Evolutionary conservation across 257 asterid genomes (phyloP), one percentile per base, ranked within the genome.

Genomic region (Solanum pinnatisectum): DNA sequence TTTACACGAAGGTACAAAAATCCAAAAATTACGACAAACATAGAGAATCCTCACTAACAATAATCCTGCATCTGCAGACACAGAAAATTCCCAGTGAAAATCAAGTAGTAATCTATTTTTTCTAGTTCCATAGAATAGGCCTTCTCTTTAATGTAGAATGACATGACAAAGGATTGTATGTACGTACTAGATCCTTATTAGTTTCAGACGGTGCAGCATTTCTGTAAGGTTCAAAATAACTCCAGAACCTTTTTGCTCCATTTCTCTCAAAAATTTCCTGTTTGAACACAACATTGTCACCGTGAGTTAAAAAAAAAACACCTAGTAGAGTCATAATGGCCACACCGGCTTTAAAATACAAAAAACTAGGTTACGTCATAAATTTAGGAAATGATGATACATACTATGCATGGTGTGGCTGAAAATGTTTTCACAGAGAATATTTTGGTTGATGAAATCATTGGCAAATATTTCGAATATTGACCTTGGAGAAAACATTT

Each of bases 211-310:
- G 91, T 71, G 93, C 88, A 65, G 89, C 87, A 79, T 90, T 89
- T 40, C 88, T 89, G 90, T 93, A 95, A 83, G 91, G 88, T 84
- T 93, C 96, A 87, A 97, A 96, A 91, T 97, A 96, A 93, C 89
- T 93, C 99, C 99, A 97, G 90, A 97, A 97, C 92, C 92, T 92
- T 74, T 90, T 89, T 56, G 98, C 96, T 65, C 94, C 98, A 86
- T 91, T 94, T 88, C 89, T 92, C 91, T 96, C 99, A 79, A 97
- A 96, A 67, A 84, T 44, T 86, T 93, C 92, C 99, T 97, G 94
- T 84, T 87, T n/a, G 84, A 91, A 87, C 78, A 92, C 84, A 87
- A 77, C 18, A 89, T 25, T 15, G 16, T 81, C 85, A 81, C 27
- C 3, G 15, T 84, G 88, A 86, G n/a, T 86, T 35, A 0, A 46